Conservation (phyloP, 1,284 basidiomycete genomes). For the Serendipita sp. region DNA sequence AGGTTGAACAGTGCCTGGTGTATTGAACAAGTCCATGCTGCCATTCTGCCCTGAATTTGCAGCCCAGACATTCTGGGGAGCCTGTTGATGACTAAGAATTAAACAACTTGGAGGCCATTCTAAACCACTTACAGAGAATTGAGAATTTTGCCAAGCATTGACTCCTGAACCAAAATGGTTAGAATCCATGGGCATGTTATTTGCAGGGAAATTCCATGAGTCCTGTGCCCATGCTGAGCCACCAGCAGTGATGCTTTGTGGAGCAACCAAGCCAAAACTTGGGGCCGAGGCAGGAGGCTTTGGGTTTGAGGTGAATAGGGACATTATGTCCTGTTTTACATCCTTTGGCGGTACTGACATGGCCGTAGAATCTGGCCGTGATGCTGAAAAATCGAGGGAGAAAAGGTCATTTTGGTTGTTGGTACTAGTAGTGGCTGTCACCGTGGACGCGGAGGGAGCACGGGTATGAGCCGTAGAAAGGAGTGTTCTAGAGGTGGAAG, state of each 20-base stretch:
- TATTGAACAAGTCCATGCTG: constrained; percentile 7
- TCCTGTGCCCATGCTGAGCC: constrained; percentile 10
- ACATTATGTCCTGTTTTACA: constrained; percentile 76
- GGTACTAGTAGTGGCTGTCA: constrained; percentile 18
- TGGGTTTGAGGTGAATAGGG: constrained; percentile 53
- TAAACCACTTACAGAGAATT: constrained; percentile 28
- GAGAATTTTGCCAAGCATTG: constrained; percentile 19
- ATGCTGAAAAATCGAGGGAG: constrained; percentile 69
- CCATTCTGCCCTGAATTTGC: constrained; percentile 10
- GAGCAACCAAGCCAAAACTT: constrained; percentile 13
- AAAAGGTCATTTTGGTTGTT: constrained; percentile 53
- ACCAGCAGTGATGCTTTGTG: background rate
- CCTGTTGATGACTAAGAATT: background rate
- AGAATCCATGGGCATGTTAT: constrained; percentile 14
- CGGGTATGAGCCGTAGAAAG: constrained; percentile 28
- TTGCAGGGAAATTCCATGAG: constrained; percentile 14
- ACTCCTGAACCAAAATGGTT: background rate
- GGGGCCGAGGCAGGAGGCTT: constrained; percentile 22
- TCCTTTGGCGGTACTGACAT: constrained; percentile 40
- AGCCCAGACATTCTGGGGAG: constrained; percentile 37
- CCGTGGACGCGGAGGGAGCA: constrained; percentile 8
- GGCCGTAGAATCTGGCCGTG: constrained; percentile 26
- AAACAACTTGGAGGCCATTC: constrained; percentile 17
- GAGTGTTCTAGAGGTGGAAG: constrained; percentile 30
- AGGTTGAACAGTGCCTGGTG: background rate